Conservation (phyloP, 352 stramenopile genomes). For the Aphanomyces astaci region DNA sequence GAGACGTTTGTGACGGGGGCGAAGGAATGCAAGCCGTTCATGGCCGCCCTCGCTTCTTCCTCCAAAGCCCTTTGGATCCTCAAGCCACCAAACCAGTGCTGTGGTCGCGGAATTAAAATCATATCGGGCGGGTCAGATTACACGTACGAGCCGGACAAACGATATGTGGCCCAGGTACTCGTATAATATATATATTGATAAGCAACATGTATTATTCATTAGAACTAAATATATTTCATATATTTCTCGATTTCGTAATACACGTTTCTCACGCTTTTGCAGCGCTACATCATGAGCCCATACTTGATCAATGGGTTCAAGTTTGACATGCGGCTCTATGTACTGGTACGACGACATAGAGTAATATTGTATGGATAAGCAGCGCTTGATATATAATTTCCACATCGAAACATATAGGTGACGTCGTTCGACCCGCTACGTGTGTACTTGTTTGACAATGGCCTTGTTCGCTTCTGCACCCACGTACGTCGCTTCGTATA, state of each 20-base stretch:
- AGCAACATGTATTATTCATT: no score
- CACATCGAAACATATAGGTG: slow-evolving; percentile 26
- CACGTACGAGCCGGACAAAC: slow-evolving; percentile 47
- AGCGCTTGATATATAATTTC: no score
- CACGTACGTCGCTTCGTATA: slow-evolving; percentile 24
- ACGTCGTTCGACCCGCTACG: slow-evolving; percentile 80
- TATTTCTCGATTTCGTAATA: not conserved
- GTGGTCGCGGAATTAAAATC: slow-evolving; percentile 68
- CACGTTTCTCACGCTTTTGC: slow-evolving; percentile 24
- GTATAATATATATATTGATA: no score
- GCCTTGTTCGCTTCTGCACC: slow-evolving; percentile 82
- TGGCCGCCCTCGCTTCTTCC: slow-evolving; percentile 37
- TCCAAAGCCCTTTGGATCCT: slow-evolving; percentile 62
- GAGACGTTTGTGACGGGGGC: slow-evolving; percentile 66
- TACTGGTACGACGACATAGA: slow-evolving; percentile 35
- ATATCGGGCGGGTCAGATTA: slow-evolving; percentile 35
- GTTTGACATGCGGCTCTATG: slow-evolving; percentile 88
- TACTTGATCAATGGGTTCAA: slow-evolving; percentile 87
- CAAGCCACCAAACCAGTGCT: slow-evolving; percentile 72
- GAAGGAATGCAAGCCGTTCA: slow-evolving; percentile 57
- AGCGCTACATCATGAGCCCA: slow-evolving; percentile 70
- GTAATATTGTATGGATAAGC: no score
- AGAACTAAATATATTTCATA: no score
- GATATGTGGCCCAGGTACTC: slow-evolving; percentile 60
- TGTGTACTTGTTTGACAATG: slow-evolving; percentile 80